These are phyloP conservation scores for Candida ponderosae DNA, from an alignment of 805 yeast genomes.

Conservation along the genomic window DNA sequence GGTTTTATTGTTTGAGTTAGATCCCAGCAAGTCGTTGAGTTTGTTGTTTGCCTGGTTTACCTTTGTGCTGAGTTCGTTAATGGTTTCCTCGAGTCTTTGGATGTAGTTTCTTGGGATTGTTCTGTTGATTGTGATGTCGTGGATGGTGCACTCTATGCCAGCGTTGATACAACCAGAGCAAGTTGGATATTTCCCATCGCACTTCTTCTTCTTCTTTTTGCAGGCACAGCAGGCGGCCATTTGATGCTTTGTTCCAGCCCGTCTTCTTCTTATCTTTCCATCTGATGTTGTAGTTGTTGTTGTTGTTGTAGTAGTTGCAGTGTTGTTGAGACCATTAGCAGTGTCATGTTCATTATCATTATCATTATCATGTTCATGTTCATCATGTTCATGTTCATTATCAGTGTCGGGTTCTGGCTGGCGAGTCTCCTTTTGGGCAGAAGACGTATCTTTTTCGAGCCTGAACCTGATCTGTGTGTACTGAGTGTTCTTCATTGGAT, in stretches of 20 bases:
- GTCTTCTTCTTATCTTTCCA: constrained; percentile 1
- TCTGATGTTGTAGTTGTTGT: too few relatives aligned
- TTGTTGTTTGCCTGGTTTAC: not conserved
- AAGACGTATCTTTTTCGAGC: too few relatives aligned
- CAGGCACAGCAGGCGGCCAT: constrained; percentile 46
- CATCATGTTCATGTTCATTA: too few relatives aligned
- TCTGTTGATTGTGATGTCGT: constrained; percentile 40
- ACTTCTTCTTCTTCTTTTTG: constrained; percentile 38
- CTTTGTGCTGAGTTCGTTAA: constrained; percentile 3
- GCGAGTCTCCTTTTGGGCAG: too few relatives aligned
- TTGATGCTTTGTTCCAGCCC: constrained; percentile 20
- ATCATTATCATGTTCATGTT: too few relatives aligned
- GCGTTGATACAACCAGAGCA: constrained; percentile 35
- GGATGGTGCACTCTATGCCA: constrained; percentile 35
- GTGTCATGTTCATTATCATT: too few relatives aligned
- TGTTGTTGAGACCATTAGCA: too few relatives aligned
- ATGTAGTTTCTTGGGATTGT: constrained; percentile 40
- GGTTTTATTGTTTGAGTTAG: not conserved
- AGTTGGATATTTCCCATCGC: constrained; percentile 43
- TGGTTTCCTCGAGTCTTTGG: constrained; percentile 31
- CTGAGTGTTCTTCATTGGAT: too few relatives aligned
- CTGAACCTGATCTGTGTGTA: too few relatives aligned
- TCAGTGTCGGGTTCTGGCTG: too few relatives aligned
- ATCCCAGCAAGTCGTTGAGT: not conserved
- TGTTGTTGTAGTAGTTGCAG: too few relatives aligned